phyloP scores from a whole-genome alignment of 495 filamentous ascomycete species.

The Xylaria palmicola region DNA sequence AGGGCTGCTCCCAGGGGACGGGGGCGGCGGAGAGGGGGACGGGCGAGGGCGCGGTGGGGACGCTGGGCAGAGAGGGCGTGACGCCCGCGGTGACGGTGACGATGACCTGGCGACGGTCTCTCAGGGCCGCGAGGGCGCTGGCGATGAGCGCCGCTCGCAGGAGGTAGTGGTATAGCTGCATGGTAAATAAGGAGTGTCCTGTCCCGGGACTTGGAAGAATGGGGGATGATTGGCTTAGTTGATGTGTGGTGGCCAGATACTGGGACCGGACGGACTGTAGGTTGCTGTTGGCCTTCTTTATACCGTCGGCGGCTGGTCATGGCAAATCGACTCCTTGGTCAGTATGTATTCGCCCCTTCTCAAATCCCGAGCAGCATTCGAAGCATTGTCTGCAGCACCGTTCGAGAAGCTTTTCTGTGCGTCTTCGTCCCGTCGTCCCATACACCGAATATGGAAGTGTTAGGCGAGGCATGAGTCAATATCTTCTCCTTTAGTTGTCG shows the following conservation, averaged over 20 bases:
- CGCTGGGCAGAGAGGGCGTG: not conserved
- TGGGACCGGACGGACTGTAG: not conserved
- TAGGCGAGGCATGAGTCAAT: not conserved
- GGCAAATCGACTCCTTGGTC: not conserved
- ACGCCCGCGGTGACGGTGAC: not conserved
- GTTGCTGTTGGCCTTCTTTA: not conserved
- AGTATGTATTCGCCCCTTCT: not conserved
- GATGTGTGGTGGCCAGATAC: not conserved
- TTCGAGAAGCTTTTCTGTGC: not conserved
- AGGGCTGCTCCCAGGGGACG: conserved; percentile 6
- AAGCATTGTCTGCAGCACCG: not conserved
- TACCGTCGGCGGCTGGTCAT: not conserved
- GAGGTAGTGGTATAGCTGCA: conserved; percentile 5
- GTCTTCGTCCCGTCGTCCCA: conserved; percentile 3
- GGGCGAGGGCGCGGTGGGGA: not conserved
- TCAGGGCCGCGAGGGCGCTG: not conserved
- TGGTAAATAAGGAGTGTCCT: not conserved
- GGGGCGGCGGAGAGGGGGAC: not conserved
- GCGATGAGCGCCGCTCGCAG: not conserved
- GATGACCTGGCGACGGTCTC: conserved; percentile 3
- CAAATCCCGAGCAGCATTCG: not conserved
- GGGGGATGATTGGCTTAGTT: not conserved
- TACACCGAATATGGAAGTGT: not conserved
- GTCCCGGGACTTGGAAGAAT: not conserved
- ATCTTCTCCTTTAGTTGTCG: not conserved